Evolutionary conservation across 2,329 filamentous ascomycete genomes (phyloP).

Genomic region (Byssothecium circinans): DNA sequence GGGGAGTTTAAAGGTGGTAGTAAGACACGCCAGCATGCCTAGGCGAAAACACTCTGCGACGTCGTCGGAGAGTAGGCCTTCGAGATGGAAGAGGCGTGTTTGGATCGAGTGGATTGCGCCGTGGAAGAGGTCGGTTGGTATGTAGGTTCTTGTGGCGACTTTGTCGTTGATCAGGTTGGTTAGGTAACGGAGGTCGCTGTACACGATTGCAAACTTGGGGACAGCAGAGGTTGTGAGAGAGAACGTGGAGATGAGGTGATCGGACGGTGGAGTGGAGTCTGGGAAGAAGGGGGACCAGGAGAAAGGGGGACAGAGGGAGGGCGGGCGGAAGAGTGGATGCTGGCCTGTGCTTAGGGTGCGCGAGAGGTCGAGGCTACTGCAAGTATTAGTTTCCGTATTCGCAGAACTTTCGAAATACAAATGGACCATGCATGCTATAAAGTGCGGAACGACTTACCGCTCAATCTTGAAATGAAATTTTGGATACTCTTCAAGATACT

Average conservation of each 20-base stretch:
- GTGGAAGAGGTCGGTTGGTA: conserved; percentile 5
- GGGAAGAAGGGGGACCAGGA: conserved; percentile 8
- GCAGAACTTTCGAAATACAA: too few relatives aligned
- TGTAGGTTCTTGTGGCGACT: not conserved
- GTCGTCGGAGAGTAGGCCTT: not conserved
- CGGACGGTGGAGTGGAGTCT: not conserved
- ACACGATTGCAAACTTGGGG: conserved; percentile 1
- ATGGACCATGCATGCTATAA: not conserved
- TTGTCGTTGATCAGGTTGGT: conserved; percentile 4
- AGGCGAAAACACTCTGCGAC: conserved; percentile 6
- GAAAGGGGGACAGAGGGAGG: not conserved
- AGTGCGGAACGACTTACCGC: conserved; percentile 1
- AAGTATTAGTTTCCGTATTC: too few relatives aligned
- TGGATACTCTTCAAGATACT: conserved; percentile 3
- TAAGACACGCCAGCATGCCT: conserved; percentile 7
- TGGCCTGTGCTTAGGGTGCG: conserved; percentile 4
- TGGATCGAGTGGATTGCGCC: conserved; percentile 6
- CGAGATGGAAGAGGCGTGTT: conserved; percentile 2
- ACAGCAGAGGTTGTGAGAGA: not conserved
- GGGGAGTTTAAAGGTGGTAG: conserved; percentile 10
- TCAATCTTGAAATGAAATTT: conserved; percentile 11
- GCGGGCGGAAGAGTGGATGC: conserved; percentile 1
- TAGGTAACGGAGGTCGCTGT: conserved; percentile 3
- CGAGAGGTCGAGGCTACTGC: conserved; percentile 8
- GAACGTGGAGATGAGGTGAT: not conserved